Base-by-base conservation (phyloP, 208 protist species). In the Trypanosoma vivax region DNA sequence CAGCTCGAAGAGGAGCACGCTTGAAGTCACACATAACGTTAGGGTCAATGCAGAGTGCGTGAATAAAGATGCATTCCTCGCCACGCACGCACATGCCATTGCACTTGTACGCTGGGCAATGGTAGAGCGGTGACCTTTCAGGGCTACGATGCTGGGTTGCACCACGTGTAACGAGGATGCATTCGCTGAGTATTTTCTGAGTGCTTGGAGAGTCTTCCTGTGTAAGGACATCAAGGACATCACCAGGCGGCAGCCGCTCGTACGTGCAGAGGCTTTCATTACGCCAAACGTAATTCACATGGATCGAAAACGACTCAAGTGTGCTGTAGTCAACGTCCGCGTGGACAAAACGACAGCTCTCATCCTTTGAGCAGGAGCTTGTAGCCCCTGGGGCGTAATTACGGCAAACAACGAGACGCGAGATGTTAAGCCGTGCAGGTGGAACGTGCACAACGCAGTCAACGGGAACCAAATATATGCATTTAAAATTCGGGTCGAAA, bases 71-170 rank as follows among this genome's bases (percentile, higher is more conserved):
- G 56, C 85, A 85, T 34, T 66, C 51, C 59, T 85, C 73, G 10
- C 77, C 85, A 29, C 72, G 73, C 49, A 79, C 85, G 73, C 85
- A 93, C 64, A 90, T 80, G 30, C 81, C 70, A 57, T 90, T 85
- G 68, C 76, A 82, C 67, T 79, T 83, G 57, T 86, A 93, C 28
- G 88, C 79, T 24, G 79, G 72, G 61, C 85, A 93, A 69, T 88
- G 85, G 14, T 70, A 78, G 39, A 87, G 76, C 14, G 70, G 60
- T 2, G 43, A 30, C 23, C 35, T 31, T 19, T 24, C 16, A 3
- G 18, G 6, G 3, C 37, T 52, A 69, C 46, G 21, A 34, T 50
- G 70, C 60, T 70, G 35, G 33, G 50, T 24, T 47, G 79, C 31
- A 65, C 76, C 2, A 56, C 53, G 73, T 23, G 83, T 92, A 3